Evolutionary conservation across 2,329 filamentous ascomycete genomes (phyloP).

Genomic region (Colletotrichum cuscutae): DNA sequence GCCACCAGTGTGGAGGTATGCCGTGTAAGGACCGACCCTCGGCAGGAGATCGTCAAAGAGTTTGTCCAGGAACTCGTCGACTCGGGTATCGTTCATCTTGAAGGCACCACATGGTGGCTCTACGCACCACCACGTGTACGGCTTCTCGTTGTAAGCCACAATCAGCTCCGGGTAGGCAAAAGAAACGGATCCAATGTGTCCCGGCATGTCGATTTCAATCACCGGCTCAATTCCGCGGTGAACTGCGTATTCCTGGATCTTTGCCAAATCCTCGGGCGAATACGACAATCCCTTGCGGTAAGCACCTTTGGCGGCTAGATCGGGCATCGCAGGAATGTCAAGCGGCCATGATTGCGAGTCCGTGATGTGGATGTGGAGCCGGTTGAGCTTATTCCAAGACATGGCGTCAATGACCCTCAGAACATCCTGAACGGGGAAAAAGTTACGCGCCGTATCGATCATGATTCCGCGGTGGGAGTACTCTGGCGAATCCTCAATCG

Average conservation of each 20-base stretch:
- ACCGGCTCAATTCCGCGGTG: constrained; percentile 77
- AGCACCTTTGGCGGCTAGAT: constrained; percentile 77
- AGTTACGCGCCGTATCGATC: constrained; percentile 81
- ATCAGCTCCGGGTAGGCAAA: constrained; percentile 78
- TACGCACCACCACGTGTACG: constrained; percentile 69
- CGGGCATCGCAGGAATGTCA: constrained; percentile 79
- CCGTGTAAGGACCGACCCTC: constrained; percentile 73
- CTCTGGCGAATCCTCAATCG: constrained; percentile 77
- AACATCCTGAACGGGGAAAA: constrained; percentile 74
- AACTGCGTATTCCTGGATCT: constrained; percentile 77
- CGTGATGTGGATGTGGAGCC: constrained; percentile 82
- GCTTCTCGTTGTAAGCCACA: constrained; percentile 68
- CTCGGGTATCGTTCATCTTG: constrained; percentile 78
- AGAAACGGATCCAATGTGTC: constrained; percentile 77
- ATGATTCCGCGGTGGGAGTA: constrained; percentile 84
- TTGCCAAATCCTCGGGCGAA: constrained; percentile 69
- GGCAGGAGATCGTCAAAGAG: constrained; percentile 83
- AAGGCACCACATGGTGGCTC: constrained; percentile 76
- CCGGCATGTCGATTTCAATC: constrained; percentile 84
- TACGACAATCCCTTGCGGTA: constrained; percentile 77
- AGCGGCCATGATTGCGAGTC: constrained; percentile 89
- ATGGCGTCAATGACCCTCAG: constrained; percentile 80
- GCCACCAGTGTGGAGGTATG: constrained; percentile 87
- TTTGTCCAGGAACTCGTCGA: constrained; percentile 76
- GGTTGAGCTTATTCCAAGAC: constrained; percentile 85